A percentile compares a stretch with the other conserved stretches of the same genome.
Conservation (phyloP, 2,329 filamentous ascomycete species). For the Metarhizium anisopliae region DNA sequence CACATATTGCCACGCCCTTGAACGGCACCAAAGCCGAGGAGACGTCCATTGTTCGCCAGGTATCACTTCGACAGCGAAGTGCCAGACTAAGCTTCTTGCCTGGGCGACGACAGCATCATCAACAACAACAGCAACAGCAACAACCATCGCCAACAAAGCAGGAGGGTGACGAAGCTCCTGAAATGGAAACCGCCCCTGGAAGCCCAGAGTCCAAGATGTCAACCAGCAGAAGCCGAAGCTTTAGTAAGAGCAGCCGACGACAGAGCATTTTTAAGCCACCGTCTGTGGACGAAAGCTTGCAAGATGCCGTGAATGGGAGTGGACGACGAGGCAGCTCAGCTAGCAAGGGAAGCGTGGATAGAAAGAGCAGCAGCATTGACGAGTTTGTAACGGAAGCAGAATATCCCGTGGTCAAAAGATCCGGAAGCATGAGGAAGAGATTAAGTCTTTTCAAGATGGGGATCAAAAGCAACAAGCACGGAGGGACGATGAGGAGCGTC, state of each 20-base stretch:
- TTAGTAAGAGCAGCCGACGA: conserved; percentile 23
- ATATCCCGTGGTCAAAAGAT: conserved; percentile 31
- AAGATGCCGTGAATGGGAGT: conserved; percentile 8
- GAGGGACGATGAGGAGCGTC: conserved; percentile 42
- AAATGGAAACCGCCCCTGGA: conserved; percentile 19
- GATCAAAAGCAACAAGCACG: conserved; percentile 54
- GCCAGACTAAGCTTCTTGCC: conserved; percentile 47
- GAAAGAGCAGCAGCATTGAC: conserved; percentile 13
- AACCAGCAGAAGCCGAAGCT: conserved; percentile 15
- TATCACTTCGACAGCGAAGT: conserved; percentile 42
- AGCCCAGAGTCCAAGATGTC: conserved; percentile 24
- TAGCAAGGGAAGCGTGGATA: conserved; percentile 20
- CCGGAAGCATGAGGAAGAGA: conserved; percentile 64
- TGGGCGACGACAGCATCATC: conserved; percentile 38
- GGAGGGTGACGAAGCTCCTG: conserved; percentile 21
- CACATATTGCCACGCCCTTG: conserved; percentile 24
- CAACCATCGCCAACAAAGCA: conserved; percentile 25
- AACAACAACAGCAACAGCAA: conserved; percentile 22
- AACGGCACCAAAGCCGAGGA: conserved; percentile 35
- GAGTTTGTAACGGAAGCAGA: conserved; percentile 17
- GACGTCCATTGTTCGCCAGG: conserved; percentile 38
- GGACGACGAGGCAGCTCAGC: conserved; percentile 14
- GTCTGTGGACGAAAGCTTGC: conserved; percentile 19
- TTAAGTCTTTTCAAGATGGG: conserved; percentile 70
- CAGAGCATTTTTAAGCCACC: conserved; percentile 37